These are phyloP conservation scores for Acer saccharum DNA, from an alignment of 345 rosid genomes.

Conservation along the genomic window DNA sequence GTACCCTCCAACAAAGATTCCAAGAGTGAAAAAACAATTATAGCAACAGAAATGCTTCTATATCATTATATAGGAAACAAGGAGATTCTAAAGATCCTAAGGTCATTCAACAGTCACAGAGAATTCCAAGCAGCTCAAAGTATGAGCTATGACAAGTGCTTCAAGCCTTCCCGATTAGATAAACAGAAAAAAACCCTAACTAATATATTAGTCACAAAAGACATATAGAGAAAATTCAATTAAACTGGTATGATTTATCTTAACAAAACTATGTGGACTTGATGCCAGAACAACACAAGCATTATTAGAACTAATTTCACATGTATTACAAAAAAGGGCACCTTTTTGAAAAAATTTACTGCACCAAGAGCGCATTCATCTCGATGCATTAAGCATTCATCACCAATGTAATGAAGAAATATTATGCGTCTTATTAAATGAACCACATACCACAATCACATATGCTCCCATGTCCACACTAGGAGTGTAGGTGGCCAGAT, in stretches of 20 bases:
- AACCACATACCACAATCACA: conserved; percentile 86
- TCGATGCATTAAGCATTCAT: not conserved
- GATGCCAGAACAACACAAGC: not conserved
- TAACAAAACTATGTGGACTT: not conserved
- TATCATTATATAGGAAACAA: too few species aligned
- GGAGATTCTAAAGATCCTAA: not conserved
- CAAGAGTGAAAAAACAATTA: not conserved
- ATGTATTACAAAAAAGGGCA: not conserved
- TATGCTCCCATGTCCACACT: conserved; percentile 99
- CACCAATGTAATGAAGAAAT: not conserved
- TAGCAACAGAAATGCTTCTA: not conserved
- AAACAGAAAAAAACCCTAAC: not conserved
- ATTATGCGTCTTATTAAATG: not conserved
- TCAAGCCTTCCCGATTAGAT: not conserved
- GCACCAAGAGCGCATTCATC: not conserved
- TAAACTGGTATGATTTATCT: not conserved
- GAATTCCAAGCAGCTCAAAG: not conserved
- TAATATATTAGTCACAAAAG: not conserved
- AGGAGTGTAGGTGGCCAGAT: conserved; percentile 86
- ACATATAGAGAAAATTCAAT: not conserved
- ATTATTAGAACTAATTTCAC: not conserved
- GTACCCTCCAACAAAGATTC: not conserved
- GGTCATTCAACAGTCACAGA: not conserved
- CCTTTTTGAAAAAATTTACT: not conserved
- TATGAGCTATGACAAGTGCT: not conserved